Evolutionary conservation across 768 basidiomycete genomes (phyloP).

Genomic region (Pholiota microspora): DNA sequence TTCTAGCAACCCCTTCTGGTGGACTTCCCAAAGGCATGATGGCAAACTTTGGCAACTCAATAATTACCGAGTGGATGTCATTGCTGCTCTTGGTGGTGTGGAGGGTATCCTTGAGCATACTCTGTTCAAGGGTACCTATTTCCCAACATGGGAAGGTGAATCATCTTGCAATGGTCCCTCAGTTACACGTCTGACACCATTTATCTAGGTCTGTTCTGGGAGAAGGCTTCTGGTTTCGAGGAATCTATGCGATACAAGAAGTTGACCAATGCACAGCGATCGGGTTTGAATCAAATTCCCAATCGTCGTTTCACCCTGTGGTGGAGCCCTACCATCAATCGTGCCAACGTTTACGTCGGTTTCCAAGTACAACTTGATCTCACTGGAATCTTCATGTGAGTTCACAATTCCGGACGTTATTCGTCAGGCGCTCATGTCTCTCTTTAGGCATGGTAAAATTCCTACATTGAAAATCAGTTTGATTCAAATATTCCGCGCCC

Average conservation of each 20-base stretch:
- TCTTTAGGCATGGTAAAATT: conserved; percentile 89
- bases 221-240: conserved; percentile 96
- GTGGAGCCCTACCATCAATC: conserved; percentile 99
- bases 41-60: conserved; percentile 97
- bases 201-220: conserved; percentile 86
- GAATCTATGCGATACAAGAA: conserved; percentile 96
- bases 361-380: conserved; percentile 99
- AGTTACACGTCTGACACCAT: conserved; percentile 5
- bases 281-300: conserved; percentile 96
- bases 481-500: conserved; percentile 99
- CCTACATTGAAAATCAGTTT: conserved; percentile 97
- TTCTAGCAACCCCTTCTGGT: conserved; percentile 94
- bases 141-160: conserved; percentile 94
- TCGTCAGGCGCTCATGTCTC: not conserved
- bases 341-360: conserved; percentile 99
- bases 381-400: conserved; percentile 91
- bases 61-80: conserved; percentile 98
- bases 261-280: conserved; percentile 96
- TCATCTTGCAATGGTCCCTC: conserved; percentile 3
- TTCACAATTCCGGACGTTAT: not conserved
- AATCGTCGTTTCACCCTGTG: conserved; percentile 99
- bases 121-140: conserved; percentile 95
- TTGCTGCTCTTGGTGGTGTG: conserved; percentile 95
- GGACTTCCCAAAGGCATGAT: conserved; percentile 97
- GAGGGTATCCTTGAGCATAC: conserved; percentile 97